Evolutionary conservation across 164 flowering plant species (phyloP), one percentile per base, ranked within the genome.

Genomic region (Vitis labrusca): DNA sequence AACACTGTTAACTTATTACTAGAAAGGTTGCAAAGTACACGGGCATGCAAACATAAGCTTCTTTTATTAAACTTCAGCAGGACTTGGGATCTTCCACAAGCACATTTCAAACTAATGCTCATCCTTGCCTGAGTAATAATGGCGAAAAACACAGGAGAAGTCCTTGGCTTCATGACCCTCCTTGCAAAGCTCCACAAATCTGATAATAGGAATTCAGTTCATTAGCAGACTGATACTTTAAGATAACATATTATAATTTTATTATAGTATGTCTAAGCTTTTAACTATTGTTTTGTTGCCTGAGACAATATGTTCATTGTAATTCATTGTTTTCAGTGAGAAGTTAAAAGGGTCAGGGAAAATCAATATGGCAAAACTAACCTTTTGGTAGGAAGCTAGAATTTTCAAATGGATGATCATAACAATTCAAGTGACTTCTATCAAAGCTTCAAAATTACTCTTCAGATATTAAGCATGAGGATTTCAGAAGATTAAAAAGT

Each of bases 131-230:
- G 69, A 61, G 71, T 87, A 89, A 70, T 71, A 83, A 65, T 87
- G 85, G 32, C 89, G 87, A 75, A 85, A 89, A 65, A 81, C 87
- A 63, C 88, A 82, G 9, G 93, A 85, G 76, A 89, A 89, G 71
- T 89, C 93, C 78, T 81, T 68, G 44, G 59, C 55, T 63, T 71
- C 89, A 72, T 81, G 78, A 6, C 89, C 93, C 12, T 76, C 78
- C 54, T 83, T 59, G 72, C 91, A 87, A 13, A 89, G 74, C 69
- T 84, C 75, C 23, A 70, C 50, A 65, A 76, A 89, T 82, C 93
- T 89, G 81, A 75, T 74, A 2, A 68, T 61, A 51, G 11, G 19
- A 75, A 44, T 37, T 17, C 27, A 12, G 29, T 49, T 62, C 61
- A n/a, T 50, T 8, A 65, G 9, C 8, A 61, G 9, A 50, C 19